Evolutionary conservation across 2,329 filamentous ascomycete genomes (phyloP).

Genomic region (Grosmannia penicillata): DNA sequence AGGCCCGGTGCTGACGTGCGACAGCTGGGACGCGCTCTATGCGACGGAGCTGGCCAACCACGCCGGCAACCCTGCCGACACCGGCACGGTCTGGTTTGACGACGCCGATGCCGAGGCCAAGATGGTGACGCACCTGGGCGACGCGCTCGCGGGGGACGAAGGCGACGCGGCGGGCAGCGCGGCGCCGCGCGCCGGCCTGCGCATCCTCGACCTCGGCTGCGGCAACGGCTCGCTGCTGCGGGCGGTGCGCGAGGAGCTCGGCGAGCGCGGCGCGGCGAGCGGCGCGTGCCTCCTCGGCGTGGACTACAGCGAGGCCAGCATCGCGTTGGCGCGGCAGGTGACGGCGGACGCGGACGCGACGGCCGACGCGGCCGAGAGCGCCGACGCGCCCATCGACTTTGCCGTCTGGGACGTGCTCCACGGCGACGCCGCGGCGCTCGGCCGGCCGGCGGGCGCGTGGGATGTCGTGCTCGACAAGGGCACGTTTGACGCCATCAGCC

Average conservation of each 20-base stretch:
- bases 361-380: neutral
- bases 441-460: slow-evolving; percentile 38
- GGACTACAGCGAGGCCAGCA: slow-evolving; percentile 67
- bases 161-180: slow-evolving; percentile 12
- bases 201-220: slow-evolving; percentile 76
- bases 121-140: slow-evolving; percentile 52
- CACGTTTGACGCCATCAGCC: slow-evolving; percentile 86
- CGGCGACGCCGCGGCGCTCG: slow-evolving; percentile 18
- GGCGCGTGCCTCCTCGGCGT: slow-evolving; percentile 66
- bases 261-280: slow-evolving; percentile 38
- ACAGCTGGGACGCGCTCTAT: slow-evolving; percentile 66
- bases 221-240: slow-evolving; percentile 91
- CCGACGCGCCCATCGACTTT: slow-evolving; percentile 24
- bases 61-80: slow-evolving; percentile 55
- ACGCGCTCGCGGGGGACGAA: slow-evolving; percentile 32
- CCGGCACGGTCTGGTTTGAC: slow-evolving; percentile 91
- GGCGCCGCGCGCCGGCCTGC: slow-evolving; percentile 18
- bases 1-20: neutral
- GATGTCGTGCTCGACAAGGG: slow-evolving; percentile 96
- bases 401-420: slow-evolving; percentile 49
- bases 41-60: slow-evolving; percentile 57
- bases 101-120: slow-evolving; percentile 80
- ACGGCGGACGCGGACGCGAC: slow-evolving; percentile 15
- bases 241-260: slow-evolving; percentile 44
- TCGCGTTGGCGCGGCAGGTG: slow-evolving; percentile 59